A percentile compares a stretch with the other conserved stretches of the same genome.
These are phyloP conservation scores for Saksenaea oblongispora DNA, from an alignment of 371 early-diverging fungal genomes.

Conservation along the genomic window DNA sequence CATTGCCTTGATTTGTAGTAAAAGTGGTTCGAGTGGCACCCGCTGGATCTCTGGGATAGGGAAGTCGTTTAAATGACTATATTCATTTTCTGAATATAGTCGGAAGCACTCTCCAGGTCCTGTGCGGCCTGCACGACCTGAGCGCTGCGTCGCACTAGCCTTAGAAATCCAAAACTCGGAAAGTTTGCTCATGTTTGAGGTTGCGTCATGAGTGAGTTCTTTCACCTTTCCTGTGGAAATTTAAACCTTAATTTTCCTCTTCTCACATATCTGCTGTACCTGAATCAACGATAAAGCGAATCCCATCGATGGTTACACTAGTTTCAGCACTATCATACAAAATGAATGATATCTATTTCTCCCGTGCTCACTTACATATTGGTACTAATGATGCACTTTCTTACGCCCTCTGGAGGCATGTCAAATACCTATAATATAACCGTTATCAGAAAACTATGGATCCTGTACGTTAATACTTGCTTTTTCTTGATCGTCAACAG, in stretches of 20 bases:
- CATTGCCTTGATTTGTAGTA: constrained; percentile 76
- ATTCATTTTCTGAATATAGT: constrained; percentile 56
- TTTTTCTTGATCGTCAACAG: constrained; percentile 56
- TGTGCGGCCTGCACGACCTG: constrained; percentile 89
- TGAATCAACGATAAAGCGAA: constrained; percentile 76
- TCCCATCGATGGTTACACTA: constrained; percentile 75
- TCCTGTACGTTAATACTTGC: neutral
- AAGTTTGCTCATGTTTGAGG: constrained; percentile 62
- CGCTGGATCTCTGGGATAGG: constrained; percentile 75
- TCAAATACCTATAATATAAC: constrained; percentile 36
- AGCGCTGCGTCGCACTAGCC: constrained; percentile 82
- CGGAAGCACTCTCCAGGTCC: constrained; percentile 72
- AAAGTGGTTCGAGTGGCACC: constrained; percentile 75
- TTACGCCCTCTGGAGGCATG: constrained; percentile 45
- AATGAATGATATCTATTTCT: neutral
- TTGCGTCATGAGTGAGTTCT: constrained; percentile 57
- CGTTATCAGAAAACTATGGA: neutral
- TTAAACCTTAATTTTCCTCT: constrained; percentile 6
- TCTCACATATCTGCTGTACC: constrained; percentile 35
- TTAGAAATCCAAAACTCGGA: constrained; percentile 64
- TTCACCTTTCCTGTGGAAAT: constrained; percentile 63
- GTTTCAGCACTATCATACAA: constrained; percentile 49
- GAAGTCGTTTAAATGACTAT: constrained; percentile 48
- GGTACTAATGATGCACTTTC: constrained; percentile 66
- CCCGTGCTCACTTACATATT: constrained; percentile 47